Evolutionary conservation across 2,329 filamentous ascomycete species (phyloP), one percentile per base, ranked within the genome.

Genomic region (Fusarium tuaranense): DNA sequence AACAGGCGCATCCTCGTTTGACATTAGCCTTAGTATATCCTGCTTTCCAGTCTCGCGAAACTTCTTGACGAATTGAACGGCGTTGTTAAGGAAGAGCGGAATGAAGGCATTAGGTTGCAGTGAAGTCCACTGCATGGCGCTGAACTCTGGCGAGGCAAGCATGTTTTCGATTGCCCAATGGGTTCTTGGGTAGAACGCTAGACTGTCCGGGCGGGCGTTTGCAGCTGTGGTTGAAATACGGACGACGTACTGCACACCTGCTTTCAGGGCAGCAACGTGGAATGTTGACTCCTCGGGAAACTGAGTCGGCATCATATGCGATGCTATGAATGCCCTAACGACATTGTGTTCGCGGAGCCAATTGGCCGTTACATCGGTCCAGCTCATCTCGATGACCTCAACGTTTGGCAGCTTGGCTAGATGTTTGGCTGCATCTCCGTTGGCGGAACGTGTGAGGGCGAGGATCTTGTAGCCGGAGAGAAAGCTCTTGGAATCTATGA

Each of bases 111-210:
- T 86, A 0, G 84, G 80, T 71, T 84, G 83, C 7, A 86, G 76
- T 0, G 83, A 85, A 0, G 83, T 83, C 82, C 82, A 86, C 13
- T 79, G 77, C 53, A 86, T 65, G 4, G 34, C 20, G 10, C 65
- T 48, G 59, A 85, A 86, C 61, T 84, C 82, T 0, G 81, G 79
- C 36, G 82, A 79, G 62, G 70, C 66, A 5, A 86, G 77, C 46
- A 86, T 63, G 7, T 76, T 22, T 71, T 86, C 84, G 20, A 86
- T 82, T 0, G 84, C 84, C 84, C 83, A 86, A 58, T 86, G 84
- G 1, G 73, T 39, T 7, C 84, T 79, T 5, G 81, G 59, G 63
- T 86, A 86, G 71, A 82, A 85, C 0, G 78, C 80, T 1, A 20
- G 41, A 51, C 14, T 79, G 63, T 82, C 80, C 0, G 84, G 83